phyloP scores from a whole-genome alignment of 2,329 filamentous ascomycete species.

The Penicillium palitans region DNA sequence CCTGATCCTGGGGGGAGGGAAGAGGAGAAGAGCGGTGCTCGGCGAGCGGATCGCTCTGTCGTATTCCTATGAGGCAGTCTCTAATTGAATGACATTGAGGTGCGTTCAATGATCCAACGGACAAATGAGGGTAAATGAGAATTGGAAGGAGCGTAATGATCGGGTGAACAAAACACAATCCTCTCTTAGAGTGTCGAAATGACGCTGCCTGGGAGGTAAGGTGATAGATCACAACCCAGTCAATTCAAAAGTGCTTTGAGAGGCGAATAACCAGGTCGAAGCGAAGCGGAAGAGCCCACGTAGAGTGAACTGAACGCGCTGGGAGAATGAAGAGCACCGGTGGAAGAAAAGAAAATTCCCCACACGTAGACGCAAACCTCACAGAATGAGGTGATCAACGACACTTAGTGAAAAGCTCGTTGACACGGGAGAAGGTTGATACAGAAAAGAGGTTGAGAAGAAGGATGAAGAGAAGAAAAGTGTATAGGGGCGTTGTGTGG shows the following conservation, averaged over 20 bases:
- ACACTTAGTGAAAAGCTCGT: slow-evolving; percentile 57
- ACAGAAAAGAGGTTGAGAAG: slow-evolving; percentile 24
- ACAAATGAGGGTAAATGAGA: slow-evolving; percentile 26
- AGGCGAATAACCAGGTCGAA: slow-evolving; percentile 13
- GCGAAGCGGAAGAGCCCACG: slow-evolving; percentile 3
- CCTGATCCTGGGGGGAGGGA: slow-evolving; percentile 39
- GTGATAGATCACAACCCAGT: slow-evolving; percentile 7
- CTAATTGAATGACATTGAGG: slow-evolving; percentile 46
- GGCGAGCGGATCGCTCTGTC: slow-evolving; percentile 42
- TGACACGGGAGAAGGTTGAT: slow-evolving; percentile 26
- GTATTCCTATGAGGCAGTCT: slow-evolving; percentile 31
- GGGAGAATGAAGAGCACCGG: slow-evolving; percentile 9
- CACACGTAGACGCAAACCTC: slow-evolving; percentile 31
- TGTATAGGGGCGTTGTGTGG: slow-evolving; percentile 51
- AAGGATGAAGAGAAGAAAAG: slow-evolving; percentile 21
- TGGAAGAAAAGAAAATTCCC: slow-evolving; percentile 19
- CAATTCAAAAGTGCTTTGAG: slow-evolving; percentile 7
- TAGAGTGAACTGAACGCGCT: slow-evolving; percentile 9
- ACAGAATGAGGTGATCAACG: slow-evolving; percentile 40
- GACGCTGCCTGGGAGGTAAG: not conserved
- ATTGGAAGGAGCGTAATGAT: slow-evolving; percentile 27
- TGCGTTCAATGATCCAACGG: slow-evolving; percentile 28
- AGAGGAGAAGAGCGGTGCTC: slow-evolving; percentile 39
- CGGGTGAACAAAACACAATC: not conserved
- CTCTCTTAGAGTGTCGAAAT: slow-evolving; percentile 4